Evolutionary conservation across 2,329 filamentous ascomycete genomes (phyloP), one percentile per base, ranked within the genome.

Genomic region (Phaeosphaeriaceae sp.): DNA sequence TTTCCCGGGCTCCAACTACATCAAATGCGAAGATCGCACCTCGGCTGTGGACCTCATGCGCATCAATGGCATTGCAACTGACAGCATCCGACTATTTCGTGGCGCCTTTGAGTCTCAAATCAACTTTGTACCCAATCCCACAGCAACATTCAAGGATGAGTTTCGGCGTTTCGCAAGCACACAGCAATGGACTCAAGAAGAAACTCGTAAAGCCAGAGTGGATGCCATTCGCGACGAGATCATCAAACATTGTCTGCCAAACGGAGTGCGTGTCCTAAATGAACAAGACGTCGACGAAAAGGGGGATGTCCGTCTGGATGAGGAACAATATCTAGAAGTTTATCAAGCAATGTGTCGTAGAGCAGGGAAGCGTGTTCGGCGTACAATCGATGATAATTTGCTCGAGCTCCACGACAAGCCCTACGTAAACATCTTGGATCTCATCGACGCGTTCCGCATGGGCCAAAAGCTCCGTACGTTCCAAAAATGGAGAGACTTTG

Each of bases 371-470:
- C 19, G 17, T 7, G 24, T 27, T 1, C 46, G 25, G 2, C 10
- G 5, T 17, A n/a, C 40, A 9, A 53, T 57, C 17, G 24, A 53
- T 25, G 13, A 31, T 5, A 50, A 50, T 24, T 44, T 56, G 17
- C 21, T 48, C 4, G 44, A 52, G 25, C 25, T 56, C 13, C 52
- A 56, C 20, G 17, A 7, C 7, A 7, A 1, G 11, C 54, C 48
- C 5, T 56, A 33, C 19, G 54, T 56, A 5, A 56, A 56, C n/a
- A 56, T 56, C 24, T 15, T 56, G 5, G 54, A 56, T 24, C 45
- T 56, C 13, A 19, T 56, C 11, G 44, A 56, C n/a, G 24, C 44
- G 2, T 48, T 36, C 13, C 42, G 54, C 2, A 51, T 21, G 1
- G 49, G 49, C 15, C 7, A 44, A 24, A n/a, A 9, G 11, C 42